Percentiles rank a stretch among this genome's conserved stretches.
Conservation (phyloP, 2,329 filamentous ascomycete genomes). For the Dothideomycetes sp. region DNA sequence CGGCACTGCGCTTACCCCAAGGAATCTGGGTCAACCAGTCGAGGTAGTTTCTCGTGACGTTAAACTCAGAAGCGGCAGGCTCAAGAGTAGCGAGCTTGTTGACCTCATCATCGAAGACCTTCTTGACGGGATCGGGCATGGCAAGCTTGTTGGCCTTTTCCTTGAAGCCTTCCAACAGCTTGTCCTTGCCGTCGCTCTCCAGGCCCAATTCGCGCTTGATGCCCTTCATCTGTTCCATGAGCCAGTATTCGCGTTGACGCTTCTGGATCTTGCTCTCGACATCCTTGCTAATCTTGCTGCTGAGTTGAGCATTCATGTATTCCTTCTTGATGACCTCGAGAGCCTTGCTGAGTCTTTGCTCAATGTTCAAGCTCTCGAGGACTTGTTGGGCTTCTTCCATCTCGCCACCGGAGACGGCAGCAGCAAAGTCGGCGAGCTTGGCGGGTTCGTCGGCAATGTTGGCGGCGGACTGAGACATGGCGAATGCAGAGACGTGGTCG, state of each 20-base stretch:
- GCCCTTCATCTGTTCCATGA: constrained; percentile 99
- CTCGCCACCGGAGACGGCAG: constrained; percentile 90
- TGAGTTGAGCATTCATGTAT: constrained; percentile 92
- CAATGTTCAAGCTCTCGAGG: constrained; percentile 77
- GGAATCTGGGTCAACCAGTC: constrained; percentile 98
- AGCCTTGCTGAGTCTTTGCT: constrained; percentile 85
- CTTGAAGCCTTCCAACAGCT: constrained; percentile 93
- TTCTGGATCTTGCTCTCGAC: constrained; percentile 97
- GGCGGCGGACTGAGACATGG: constrained; percentile 86
- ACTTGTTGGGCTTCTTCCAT: constrained; percentile 88
- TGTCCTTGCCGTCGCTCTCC: constrained; percentile 96
- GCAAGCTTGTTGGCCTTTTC: constrained; percentile 88
- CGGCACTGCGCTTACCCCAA: constrained; percentile 88
- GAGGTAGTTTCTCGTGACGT: constrained; percentile 94
- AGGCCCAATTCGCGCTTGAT: constrained; percentile 92
- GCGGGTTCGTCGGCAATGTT: constrained; percentile 93
- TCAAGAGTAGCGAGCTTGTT: constrained; percentile 95
- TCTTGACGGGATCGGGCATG: constrained; percentile 94
- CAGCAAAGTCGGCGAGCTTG: constrained; percentile 93
- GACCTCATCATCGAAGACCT: constrained; percentile 96
- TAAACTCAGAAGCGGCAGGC: constrained; percentile 93
- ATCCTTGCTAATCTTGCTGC: constrained; percentile 95
- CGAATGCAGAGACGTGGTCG: constrained; percentile 95
- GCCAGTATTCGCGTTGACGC: constrained; percentile 92
- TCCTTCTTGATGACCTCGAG: constrained; percentile 93